Evolutionary conservation across 2,329 filamentous ascomycete species (phyloP).

Genomic region (Dactylellina sp.): DNA sequence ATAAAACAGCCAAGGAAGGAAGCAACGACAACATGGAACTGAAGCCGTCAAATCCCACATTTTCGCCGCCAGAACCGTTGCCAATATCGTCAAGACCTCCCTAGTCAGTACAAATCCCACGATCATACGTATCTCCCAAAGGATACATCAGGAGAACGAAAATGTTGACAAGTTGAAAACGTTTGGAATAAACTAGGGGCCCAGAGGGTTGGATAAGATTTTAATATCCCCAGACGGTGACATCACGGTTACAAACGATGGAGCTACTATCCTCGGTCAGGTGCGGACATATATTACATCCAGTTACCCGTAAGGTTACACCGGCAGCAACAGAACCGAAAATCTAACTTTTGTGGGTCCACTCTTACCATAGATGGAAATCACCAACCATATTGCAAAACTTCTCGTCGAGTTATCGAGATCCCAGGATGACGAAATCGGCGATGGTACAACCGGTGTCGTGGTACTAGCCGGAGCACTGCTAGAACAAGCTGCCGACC

Average conservation of each 20-base stretch:
- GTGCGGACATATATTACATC: conserved; percentile 61
- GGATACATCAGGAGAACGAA: conserved; percentile 7
- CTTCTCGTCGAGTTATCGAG: conserved; percentile 96
- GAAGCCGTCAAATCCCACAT: conserved; percentile 99
- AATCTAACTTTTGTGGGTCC: background rate
- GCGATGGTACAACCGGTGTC: conserved; percentile 96
- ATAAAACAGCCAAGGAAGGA: conserved; percentile 83
- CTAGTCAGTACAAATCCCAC: conserved; percentile 68
- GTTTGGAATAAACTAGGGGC: conserved; percentile 69
- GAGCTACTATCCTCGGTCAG: conserved; percentile 92
- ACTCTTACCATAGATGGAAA: conserved; percentile 80
- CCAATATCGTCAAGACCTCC: conserved; percentile 97
- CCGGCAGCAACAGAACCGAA: too few relatives aligned
- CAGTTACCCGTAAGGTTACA: background rate
- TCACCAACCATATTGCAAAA: conserved; percentile 97
- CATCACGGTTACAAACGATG: conserved; percentile 99
- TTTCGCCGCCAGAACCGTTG: conserved; percentile 92
- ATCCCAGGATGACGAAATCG: conserved; percentile 98
- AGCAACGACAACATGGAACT: conserved; percentile 95
- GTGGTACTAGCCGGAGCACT: conserved; percentile 95
- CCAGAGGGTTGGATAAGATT: conserved; percentile 97
- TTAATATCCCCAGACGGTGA: conserved; percentile 98
- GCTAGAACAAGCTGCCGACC: conserved; percentile 93
- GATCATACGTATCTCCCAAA: conserved; percentile 17
- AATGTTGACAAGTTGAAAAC: conserved; percentile 55